Conservation (phyloP, 805 yeast genomes). For the Saccharomyces jurei region DNA sequence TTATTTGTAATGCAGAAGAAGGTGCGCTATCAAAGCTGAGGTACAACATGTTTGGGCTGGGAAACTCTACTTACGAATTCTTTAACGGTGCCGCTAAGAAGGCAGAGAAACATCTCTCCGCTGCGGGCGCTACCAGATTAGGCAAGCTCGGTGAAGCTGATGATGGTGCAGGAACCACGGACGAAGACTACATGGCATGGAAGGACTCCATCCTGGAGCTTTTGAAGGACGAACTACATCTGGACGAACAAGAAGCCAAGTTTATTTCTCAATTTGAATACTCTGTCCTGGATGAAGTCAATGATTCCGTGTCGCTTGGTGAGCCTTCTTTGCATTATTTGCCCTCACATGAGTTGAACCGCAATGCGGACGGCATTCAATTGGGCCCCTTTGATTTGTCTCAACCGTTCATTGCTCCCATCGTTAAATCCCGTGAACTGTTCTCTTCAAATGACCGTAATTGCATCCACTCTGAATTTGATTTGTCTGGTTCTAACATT, state of each 20-base stretch:
- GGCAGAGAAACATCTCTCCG: conserved; percentile 41
- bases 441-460: conserved; percentile 58
- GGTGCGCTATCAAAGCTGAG: conserved; percentile 44
- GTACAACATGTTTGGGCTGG: conserved; percentile 80
- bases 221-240: conserved; percentile 52
- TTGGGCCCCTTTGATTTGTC: conserved; percentile 72
- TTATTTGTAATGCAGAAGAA: conserved; percentile 45
- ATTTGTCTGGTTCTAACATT: conserved; percentile 62
- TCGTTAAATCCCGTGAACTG: conserved; percentile 55
- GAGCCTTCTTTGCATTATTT: conserved; percentile 65
- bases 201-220: conserved; percentile 67
- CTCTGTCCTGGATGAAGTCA: conserved; percentile 33
- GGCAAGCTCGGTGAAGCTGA: conserved; percentile 88
- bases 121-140: conserved; percentile 63
- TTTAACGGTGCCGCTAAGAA: conserved; percentile 76
- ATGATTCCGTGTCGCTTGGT: conserved; percentile 56
- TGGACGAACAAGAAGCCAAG: conserved; percentile 71
- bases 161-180: conserved; percentile 90
- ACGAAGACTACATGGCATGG: conserved; percentile 92
- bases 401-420: conserved; percentile 76
- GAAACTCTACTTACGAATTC: conserved; percentile 90
- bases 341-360: conserved; percentile 29
- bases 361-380: conserved; percentile 32
- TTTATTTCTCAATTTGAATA: conserved; percentile 63
- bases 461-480: conserved; percentile 88